Conservation (phyloP, 768 basidiomycete species). For the Clavaria fumosa region DNA sequence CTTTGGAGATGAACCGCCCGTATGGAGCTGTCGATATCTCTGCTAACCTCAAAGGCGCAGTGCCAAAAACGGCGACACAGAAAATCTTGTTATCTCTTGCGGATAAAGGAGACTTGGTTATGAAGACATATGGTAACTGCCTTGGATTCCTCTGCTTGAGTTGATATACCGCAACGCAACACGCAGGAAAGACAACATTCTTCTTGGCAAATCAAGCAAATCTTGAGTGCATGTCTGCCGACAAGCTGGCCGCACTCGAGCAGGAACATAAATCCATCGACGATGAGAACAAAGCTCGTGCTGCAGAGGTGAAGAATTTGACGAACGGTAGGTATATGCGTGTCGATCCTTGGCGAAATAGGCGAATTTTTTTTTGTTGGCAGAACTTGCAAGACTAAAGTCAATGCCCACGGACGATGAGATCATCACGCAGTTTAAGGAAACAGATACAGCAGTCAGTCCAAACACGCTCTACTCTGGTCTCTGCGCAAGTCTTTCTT, state of each 20-base stretch:
- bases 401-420: constrained; percentile 55
- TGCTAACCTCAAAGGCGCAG: constrained; percentile 80
- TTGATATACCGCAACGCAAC: neutral
- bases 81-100: constrained; percentile 72
- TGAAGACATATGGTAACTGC: constrained; percentile 58
- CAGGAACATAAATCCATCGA: constrained; percentile 38
- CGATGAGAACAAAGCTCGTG: constrained; percentile 41
- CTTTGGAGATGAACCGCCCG: constrained; percentile 73
- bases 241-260: constrained; percentile 46
- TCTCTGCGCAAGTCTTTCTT: no score
- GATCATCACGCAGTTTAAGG: constrained; percentile 38
- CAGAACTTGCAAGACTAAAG: constrained; percentile 54
- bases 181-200: constrained; percentile 65
- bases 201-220: constrained; percentile 76
- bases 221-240: constrained; percentile 46
- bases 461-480: constrained; percentile 6
- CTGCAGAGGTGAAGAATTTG: constrained; percentile 35
- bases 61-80: constrained; percentile 70
- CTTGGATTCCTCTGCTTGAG: neutral
- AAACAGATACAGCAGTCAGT: constrained; percentile 35
- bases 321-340: constrained; percentile 23
- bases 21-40: constrained; percentile 86
- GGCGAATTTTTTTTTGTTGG: neutral
- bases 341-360: neutral
- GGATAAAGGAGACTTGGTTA: constrained; percentile 70